Conservation (phyloP, 176 grass and related monocot genomes). For the Musa itinerans region DNA sequence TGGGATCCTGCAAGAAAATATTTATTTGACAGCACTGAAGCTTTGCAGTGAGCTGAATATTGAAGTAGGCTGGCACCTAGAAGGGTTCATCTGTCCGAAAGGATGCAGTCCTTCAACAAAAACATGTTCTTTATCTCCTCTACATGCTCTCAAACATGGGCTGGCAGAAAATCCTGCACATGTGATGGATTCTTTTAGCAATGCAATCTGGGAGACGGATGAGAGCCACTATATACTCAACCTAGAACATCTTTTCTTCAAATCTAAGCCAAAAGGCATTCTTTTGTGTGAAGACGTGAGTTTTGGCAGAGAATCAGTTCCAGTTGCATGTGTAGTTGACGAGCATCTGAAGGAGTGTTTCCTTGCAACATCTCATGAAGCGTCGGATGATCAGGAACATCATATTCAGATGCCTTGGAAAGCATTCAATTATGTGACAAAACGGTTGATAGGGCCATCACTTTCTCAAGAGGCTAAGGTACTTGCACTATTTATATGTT, state of each 20-base stretch:
- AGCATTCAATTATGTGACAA: slow-evolving; percentile 62
- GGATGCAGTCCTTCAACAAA: slow-evolving; percentile 50
- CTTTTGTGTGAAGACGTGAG: slow-evolving; percentile 84
- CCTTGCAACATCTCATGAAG: slow-evolving; percentile 25
- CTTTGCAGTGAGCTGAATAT: slow-evolving; percentile 87
- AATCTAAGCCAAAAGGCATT: slow-evolving; percentile 39
- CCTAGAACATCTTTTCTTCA: slow-evolving; percentile 59
- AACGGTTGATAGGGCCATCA: slow-evolving; percentile 58
- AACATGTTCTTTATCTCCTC: slow-evolving; percentile 36
- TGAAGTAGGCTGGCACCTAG: slow-evolving; percentile 78
- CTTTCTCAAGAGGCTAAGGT: slow-evolving; percentile 55
- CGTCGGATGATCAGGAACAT: slow-evolving; percentile 11
- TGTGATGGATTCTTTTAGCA: slow-evolving; percentile 27
- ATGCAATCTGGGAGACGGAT: slow-evolving; percentile 41
- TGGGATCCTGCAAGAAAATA: slow-evolving; percentile 58
- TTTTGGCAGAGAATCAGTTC: slow-evolving; percentile 67
- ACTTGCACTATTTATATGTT: slow-evolving; percentile 7
- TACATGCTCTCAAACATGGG: slow-evolving; percentile 30
- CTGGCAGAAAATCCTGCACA: slow-evolving; percentile 14
- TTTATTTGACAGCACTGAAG: slow-evolving; percentile 87
- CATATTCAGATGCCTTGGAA: slow-evolving; percentile 60
- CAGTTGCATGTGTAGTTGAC: slow-evolving; percentile 63
- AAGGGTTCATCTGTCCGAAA: slow-evolving; percentile 70
- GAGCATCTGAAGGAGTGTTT: slow-evolving; percentile 53
- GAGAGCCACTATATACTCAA: slow-evolving; percentile 82